Evolutionary conservation across 805 yeast genomes (phyloP).

Genomic region (Ogataea allantospora): DNA sequence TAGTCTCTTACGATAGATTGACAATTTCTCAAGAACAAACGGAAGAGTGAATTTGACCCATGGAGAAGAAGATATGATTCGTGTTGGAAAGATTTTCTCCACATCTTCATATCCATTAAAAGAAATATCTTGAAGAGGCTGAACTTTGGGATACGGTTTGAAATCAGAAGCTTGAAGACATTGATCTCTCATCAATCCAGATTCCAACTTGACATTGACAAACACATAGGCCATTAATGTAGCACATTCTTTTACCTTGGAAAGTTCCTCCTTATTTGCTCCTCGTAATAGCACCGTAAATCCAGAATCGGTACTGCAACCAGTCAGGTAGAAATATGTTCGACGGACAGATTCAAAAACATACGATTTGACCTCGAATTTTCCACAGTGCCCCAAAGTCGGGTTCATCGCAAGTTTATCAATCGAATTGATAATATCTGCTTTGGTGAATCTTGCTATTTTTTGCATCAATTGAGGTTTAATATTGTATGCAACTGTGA

Average conservation of each 20-base stretch:
- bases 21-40: conserved; percentile 20
- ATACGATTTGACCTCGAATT: conserved; percentile 69
- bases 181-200: conserved; percentile 67
- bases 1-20: conserved; percentile 25
- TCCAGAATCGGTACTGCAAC: conserved; percentile 71
- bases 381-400: conserved; percentile 70
- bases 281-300: conserved; percentile 89
- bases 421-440: conserved; percentile 82
- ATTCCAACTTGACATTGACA: conserved; percentile 79
- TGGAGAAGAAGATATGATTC: conserved; percentile 80
- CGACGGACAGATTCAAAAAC: conserved; percentile 55
- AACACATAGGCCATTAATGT: conserved; percentile 78
- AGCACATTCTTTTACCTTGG: conserved; percentile 70
- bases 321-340: conserved; percentile 76
- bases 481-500: conserved; percentile 77
- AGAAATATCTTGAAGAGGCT: conserved; percentile 20
- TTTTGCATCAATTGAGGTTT: conserved; percentile 81
- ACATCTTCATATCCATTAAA: conserved; percentile 33
- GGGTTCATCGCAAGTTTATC: conserved; percentile 76
- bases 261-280: conserved; percentile 55
- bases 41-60: conserved; percentile 76
- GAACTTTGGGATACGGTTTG: conserved; percentile 19
- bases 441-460: conserved; percentile 72
- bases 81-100: conserved; percentile 36
- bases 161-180: conserved; percentile 49